A percentile compares a stretch with the other conserved stretches of the same genome.
Evolutionary conservation across 129 eudicot species (phyloP).

Genomic region (Heracleum sosnowskyi): DNA sequence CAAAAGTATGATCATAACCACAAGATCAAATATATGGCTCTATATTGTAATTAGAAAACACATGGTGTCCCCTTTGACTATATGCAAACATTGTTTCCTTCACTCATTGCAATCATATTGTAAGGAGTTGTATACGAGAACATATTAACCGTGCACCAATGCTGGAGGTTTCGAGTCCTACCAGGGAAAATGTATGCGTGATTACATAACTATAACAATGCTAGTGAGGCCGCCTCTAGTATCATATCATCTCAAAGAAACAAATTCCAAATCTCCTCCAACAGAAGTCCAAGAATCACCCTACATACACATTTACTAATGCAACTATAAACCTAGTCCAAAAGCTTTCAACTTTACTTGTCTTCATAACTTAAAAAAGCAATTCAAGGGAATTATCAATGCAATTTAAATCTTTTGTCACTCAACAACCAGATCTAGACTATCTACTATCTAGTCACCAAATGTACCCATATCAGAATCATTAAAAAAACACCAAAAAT

Average conservation of each 20-base stretch:
- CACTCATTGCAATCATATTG: background rate
- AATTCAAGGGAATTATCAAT: background rate
- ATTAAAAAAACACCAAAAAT: background rate
- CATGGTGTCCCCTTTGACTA: background rate
- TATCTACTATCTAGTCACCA: too few relatives aligned
- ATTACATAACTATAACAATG: background rate
- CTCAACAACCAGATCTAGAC: background rate
- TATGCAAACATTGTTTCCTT: background rate
- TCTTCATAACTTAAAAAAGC: background rate
- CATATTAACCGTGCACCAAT: background rate
- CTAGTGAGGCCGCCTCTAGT: background rate
- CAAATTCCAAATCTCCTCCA: background rate
- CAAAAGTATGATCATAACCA: background rate
- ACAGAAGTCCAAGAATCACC: background rate
- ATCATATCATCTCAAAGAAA: background rate
- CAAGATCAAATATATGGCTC: background rate
- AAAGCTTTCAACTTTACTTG: background rate
- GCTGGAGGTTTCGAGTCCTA: background rate
- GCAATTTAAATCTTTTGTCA: background rate
- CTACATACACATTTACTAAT: background rate
- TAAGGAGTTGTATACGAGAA: background rate
- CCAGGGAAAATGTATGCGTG: background rate
- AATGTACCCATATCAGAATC: background rate
- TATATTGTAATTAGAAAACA: background rate
- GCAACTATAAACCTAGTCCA: background rate